Evolutionary conservation across 2,329 filamentous ascomycete species (phyloP).

Genomic region (Rosellinia necatrix): DNA sequence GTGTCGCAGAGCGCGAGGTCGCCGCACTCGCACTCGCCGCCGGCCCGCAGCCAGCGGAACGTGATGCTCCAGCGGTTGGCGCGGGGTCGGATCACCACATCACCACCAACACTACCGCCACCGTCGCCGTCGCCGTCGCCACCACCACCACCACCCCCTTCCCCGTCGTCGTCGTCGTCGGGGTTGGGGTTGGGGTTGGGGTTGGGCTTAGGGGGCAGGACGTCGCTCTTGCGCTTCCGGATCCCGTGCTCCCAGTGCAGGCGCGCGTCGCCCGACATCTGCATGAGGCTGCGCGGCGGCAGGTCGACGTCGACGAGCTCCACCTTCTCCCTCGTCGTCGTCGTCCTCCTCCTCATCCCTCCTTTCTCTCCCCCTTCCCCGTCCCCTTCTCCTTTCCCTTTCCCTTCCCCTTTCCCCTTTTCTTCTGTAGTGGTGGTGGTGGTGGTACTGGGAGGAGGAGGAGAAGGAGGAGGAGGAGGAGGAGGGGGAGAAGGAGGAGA

Average conservation of each 20-base stretch:
- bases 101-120: too few species aligned
- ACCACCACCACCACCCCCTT: too few species aligned
- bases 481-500: background rate
- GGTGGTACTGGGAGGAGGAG: background rate
- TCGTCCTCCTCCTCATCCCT: background rate
- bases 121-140: too few species aligned
- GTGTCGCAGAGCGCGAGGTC: slow-evolving; percentile 56
- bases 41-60: slow-evolving; percentile 56
- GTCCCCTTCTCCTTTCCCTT: background rate
- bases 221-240: slow-evolving; percentile 57
- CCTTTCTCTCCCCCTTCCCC: background rate
- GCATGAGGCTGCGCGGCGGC: slow-evolving; percentile 54
- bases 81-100: slow-evolving; percentile 49
- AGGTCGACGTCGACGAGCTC: slow-evolving; percentile 48
- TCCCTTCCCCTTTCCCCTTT: background rate
- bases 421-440: background rate
- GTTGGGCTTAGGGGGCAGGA: too few species aligned
- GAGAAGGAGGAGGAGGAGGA: background rate
- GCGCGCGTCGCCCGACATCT: slow-evolving; percentile 54
- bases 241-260: slow-evolving; percentile 63
- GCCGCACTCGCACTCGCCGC: slow-evolving; percentile 55
- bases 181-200: too few species aligned
- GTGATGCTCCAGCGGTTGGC: slow-evolving; percentile 59
- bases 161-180: too few species aligned
- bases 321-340: background rate